These are phyloP conservation scores for Ustilago bromivora DNA, from an alignment of 1,284 basidiomycete species.

Conservation along the genomic window DNA sequence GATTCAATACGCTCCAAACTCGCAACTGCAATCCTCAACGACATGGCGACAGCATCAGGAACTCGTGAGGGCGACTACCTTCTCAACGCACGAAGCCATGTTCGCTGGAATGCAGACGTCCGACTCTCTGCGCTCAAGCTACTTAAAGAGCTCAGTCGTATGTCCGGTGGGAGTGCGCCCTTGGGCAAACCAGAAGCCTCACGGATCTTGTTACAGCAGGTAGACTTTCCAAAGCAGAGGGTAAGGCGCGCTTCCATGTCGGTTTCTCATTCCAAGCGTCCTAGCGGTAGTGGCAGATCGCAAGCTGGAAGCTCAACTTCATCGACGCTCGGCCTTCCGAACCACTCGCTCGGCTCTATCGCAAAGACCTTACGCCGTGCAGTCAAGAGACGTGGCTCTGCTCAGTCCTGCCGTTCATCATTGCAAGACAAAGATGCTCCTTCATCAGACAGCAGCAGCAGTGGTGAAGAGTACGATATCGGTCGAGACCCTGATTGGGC, in stretches of 20 bases:
- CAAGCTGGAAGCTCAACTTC: slow-evolving; percentile 3
- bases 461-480: slow-evolving; percentile 25
- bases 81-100: slow-evolving; percentile 28
- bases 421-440: slow-evolving; percentile 26
- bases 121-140: slow-evolving; percentile 45
- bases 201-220: slow-evolving; percentile 43
- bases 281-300: neutral
- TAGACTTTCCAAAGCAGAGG: slow-evolving; percentile 48
- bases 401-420: slow-evolving; percentile 14
- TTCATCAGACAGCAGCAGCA: slow-evolving; percentile 19
- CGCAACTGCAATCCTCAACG: slow-evolving; percentile 34
- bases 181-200: slow-evolving; percentile 35
- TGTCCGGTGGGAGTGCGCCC: slow-evolving; percentile 53
- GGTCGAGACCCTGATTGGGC: slow-evolving; percentile 42
- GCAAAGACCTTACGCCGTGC: slow-evolving; percentile 36
- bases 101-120: slow-evolving; percentile 29
- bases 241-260: slow-evolving; percentile 13
- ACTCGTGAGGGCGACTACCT: slow-evolving; percentile 33
- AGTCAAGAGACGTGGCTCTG: slow-evolving; percentile 26
- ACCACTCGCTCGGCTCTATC: slow-evolving; percentile 24
- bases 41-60: slow-evolving; percentile 39
- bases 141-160: slow-evolving; percentile 58
- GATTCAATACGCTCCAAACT: slow-evolving; percentile 48
- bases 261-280: neutral
- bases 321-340: slow-evolving; percentile 4